phyloP scores from a whole-genome alignment of 345 rosid species.

The Rhodamnia argentea region DNA sequence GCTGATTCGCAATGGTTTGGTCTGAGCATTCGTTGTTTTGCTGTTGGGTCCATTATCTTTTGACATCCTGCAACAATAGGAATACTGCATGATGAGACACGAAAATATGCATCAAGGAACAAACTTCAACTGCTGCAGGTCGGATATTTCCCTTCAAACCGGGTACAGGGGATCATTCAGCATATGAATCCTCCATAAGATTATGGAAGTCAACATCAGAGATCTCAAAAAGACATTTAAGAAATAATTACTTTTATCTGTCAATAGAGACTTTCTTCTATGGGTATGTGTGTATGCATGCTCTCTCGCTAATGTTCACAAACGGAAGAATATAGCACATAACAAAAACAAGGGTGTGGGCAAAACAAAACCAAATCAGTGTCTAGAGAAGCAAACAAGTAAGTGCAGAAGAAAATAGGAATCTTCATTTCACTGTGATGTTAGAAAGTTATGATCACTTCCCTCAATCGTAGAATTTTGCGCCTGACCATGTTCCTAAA shows the following conservation, averaged over 20 bases:
- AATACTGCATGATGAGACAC: neutral
- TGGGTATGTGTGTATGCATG: neutral
- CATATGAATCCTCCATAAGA: neutral
- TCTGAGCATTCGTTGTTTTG: constrained; percentile 23
- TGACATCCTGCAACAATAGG: constrained; percentile 40
- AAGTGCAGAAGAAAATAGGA: neutral
- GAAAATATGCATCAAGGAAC: neutral
- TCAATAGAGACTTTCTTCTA: neutral
- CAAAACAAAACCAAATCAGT: neutral
- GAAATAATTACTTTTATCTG: neutral
- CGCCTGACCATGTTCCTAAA: neutral
- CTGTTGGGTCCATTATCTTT: constrained; percentile 37
- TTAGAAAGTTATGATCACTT: neutral
- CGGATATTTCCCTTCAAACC: neutral
- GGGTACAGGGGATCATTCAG: neutral
- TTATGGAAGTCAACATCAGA: neutral
- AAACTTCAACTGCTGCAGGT: neutral
- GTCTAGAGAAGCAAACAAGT: neutral
- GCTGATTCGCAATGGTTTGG: constrained; percentile 22
- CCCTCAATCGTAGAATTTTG: neutral
- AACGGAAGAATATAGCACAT: neutral
- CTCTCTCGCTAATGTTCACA: neutral
- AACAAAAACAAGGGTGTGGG: neutral
- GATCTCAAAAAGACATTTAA: neutral
- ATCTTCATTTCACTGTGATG: neutral